Conservation (phyloP, 495 filamentous ascomycete species). For the Lineolata rhizophorae region DNA sequence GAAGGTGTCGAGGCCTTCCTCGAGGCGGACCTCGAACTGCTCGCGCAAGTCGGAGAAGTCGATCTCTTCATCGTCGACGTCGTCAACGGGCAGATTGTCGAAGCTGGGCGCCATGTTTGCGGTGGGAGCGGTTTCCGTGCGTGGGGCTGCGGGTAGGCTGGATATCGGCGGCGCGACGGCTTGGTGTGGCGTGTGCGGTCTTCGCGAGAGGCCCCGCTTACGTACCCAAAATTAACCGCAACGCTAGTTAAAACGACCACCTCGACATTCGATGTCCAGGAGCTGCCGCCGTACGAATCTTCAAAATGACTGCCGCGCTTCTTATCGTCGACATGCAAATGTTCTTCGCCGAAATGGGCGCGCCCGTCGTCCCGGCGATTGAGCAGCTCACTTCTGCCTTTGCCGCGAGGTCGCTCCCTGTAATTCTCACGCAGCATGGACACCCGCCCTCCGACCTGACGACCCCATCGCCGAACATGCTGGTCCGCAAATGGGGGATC, state of each 20-base stretch:
- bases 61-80: slow-evolving; percentile 71
- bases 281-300: too few species aligned
- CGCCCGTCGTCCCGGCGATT: slow-evolving; percentile 15
- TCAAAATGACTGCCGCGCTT: slow-evolving; percentile 15
- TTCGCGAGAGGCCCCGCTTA: too few species aligned
- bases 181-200: too few species aligned
- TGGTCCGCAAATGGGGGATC: slow-evolving; percentile 22
- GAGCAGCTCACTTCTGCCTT: slow-evolving; percentile 14
- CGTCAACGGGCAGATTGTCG: slow-evolving; percentile 52
- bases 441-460: slow-evolving; percentile 17
- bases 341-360: slow-evolving; percentile 12
- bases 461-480: slow-evolving; percentile 17
- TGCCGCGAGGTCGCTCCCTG: slow-evolving; percentile 9
- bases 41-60: slow-evolving; percentile 85
- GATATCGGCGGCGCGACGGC: too few species aligned
- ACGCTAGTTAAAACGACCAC: too few species aligned
- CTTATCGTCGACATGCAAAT: slow-evolving; percentile 15
- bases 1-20: slow-evolving; percentile 89
- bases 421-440: slow-evolving; percentile 24
- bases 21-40: slow-evolving; percentile 83
- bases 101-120: slow-evolving; percentile 48
- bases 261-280: too few species aligned
- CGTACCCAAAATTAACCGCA: too few species aligned
- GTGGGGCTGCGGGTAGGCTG: too few species aligned
- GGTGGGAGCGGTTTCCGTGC: too few species aligned